These are phyloP conservation scores for Malbranchea zuffiana DNA, from an alignment of 2,329 filamentous ascomycete genomes.

Conservation along the genomic window DNA sequence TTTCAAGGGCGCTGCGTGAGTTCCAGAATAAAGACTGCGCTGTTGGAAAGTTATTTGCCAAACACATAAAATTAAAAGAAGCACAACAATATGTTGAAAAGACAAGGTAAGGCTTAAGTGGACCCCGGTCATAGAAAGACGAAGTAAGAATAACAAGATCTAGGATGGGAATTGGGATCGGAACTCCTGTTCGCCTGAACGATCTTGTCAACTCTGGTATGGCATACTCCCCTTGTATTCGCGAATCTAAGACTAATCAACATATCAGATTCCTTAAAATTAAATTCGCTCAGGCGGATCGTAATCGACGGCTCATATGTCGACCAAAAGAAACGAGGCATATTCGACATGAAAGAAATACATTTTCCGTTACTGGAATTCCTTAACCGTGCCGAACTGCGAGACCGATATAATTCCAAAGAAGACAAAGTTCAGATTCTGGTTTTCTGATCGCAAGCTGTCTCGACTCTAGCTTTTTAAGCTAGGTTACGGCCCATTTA, in stretches of 20 bases:
- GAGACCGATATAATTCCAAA: slow-evolving; percentile 51
- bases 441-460: slow-evolving; percentile 43
- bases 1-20: slow-evolving; percentile 54
- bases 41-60: slow-evolving; percentile 90
- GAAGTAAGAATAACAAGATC: slow-evolving; percentile 19
- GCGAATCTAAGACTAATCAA: slow-evolving; percentile 15
- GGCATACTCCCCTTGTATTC: slow-evolving; percentile 17
- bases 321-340: slow-evolving; percentile 84
- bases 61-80: slow-evolving; percentile 92
- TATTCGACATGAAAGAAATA: slow-evolving; percentile 92
- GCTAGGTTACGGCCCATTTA: too few relatives aligned
- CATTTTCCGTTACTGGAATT: slow-evolving; percentile 69
- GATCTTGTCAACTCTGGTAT: slow-evolving; percentile 73
- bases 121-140: too few relatives aligned
- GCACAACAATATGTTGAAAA: slow-evolving; percentile 64
- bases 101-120: slow-evolving; percentile 38
- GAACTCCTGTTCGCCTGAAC: slow-evolving; percentile 71
- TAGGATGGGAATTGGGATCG: slow-evolving; percentile 76
- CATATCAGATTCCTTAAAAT: slow-evolving; percentile 53
- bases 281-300: slow-evolving; percentile 62
- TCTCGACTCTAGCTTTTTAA: too few relatives aligned
- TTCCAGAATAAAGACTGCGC: slow-evolving; percentile 68
- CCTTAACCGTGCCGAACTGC: slow-evolving; percentile 59
- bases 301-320: slow-evolving; percentile 87
- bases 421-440: slow-evolving; percentile 43